phyloP scores from a whole-genome alignment of 2,329 filamentous ascomycete species.

The Sporothrix sp. region DNA sequence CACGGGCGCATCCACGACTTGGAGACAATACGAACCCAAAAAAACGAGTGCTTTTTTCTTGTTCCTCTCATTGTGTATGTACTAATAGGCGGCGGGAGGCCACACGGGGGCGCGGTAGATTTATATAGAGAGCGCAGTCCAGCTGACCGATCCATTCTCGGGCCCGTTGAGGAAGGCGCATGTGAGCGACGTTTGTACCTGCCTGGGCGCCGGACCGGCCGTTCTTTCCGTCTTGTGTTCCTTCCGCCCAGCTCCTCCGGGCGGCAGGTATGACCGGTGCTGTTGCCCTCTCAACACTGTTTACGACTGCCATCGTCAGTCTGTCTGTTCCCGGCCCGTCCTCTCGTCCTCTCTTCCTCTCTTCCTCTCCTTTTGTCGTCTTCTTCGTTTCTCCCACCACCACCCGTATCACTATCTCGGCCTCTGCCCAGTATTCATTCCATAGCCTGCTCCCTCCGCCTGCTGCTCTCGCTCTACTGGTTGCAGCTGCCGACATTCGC shows the following conservation, averaged over 20 bases:
- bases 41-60: neutral
- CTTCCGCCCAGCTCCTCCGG: neutral
- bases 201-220: neutral
- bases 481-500: too few relatives aligned
- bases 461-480: too few relatives aligned
- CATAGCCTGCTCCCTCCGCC: too few relatives aligned
- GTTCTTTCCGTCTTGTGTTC: neutral
- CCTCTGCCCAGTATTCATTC: too few relatives aligned
- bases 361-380: neutral
- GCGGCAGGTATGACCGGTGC: neutral
- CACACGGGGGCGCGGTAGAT: conserved; percentile 3
- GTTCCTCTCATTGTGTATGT: conserved; percentile 10
- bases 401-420: too few relatives aligned
- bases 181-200: neutral
- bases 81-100: conserved; percentile 12
- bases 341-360: neutral
- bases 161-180: neutral
- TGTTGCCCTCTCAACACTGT: neutral
- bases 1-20: neutral
- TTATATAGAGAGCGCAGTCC: conserved; percentile 7
- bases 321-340: neutral
- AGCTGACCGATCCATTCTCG: neutral
- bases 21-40: conserved; percentile 1
- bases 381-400: neutral
- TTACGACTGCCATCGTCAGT: neutral